phyloP scores from a whole-genome alignment of 192 early-diverging fungal genomes.

The Backusella luteola region DNA sequence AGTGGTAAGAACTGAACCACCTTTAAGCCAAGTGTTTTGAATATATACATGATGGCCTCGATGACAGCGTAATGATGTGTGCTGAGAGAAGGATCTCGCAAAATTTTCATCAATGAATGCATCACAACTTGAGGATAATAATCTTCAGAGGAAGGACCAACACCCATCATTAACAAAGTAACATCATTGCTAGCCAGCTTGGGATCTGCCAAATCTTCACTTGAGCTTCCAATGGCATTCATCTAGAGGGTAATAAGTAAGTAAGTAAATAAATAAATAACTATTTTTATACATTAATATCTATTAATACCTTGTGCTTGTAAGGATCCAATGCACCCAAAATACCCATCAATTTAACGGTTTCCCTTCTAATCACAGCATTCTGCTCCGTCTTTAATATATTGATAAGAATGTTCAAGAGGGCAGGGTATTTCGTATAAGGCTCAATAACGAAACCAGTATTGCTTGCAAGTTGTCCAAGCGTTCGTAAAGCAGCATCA shows the following conservation, averaged over 20 bases:
- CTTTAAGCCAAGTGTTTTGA: slow-evolving; percentile 83
- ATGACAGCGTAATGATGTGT: slow-evolving; percentile 84
- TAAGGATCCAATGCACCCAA: slow-evolving; percentile 96
- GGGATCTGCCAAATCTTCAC: slow-evolving; percentile 48
- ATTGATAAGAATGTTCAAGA: slow-evolving; percentile 73
- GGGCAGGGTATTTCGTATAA: slow-evolving; percentile 83
- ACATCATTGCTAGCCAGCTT: slow-evolving; percentile 55
- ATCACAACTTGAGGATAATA: slow-evolving; percentile 94
- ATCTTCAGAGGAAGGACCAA: slow-evolving; percentile 82
- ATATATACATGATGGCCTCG: slow-evolving; percentile 92
- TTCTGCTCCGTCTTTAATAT: slow-evolving; percentile 84
- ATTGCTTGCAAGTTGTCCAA: slow-evolving; percentile 82
- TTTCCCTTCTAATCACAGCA: slow-evolving; percentile 72
- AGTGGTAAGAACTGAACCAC: slow-evolving; percentile 87
- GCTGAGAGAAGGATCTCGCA: slow-evolving; percentile 77
- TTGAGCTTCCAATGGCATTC: slow-evolving; percentile 46
- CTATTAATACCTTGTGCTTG: slow-evolving; percentile 51
- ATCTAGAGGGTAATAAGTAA: slow-evolving; percentile 34
- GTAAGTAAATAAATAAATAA: neutral
- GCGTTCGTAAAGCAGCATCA: slow-evolving; percentile 82
- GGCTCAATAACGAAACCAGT: slow-evolving; percentile 90
- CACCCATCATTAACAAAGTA: slow-evolving; percentile 54
- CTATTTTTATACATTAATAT: neutral
- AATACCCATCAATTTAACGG: slow-evolving; percentile 88
- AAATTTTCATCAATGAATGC: slow-evolving; percentile 82